Conservation (phyloP, 345 rosid species). For the Gossypium australe region DNA sequence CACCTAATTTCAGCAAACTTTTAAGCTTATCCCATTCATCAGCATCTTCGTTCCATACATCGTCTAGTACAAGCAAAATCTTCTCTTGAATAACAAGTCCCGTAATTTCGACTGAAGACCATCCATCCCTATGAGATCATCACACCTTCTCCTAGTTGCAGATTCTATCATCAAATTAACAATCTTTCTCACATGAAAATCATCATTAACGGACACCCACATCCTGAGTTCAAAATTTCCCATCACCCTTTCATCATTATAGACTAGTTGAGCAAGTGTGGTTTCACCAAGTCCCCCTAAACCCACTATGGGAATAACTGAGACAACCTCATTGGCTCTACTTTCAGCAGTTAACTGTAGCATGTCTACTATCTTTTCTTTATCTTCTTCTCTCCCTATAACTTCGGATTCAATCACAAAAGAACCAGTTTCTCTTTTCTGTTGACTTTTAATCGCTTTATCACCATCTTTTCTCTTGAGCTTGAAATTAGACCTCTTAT, state of each 20-base stretch:
- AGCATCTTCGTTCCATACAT: constrained; percentile 8
- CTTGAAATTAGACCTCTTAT: neutral
- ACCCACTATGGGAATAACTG: constrained; percentile 16
- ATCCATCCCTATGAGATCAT: constrained; percentile 14
- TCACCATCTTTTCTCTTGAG: neutral
- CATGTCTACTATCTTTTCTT: neutral
- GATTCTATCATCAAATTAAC: constrained; percentile 10
- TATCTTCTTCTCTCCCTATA: neutral
- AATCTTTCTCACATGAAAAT: constrained; percentile 15
- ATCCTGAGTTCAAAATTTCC: constrained; percentile 8
- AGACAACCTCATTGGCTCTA: neutral
- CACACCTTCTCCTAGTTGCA: neutral
- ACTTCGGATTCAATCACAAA: constrained; percentile 2
- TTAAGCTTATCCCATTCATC: constrained; percentile 3
- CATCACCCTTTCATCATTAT: constrained; percentile 11
- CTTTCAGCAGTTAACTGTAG: neutral
- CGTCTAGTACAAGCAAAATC: constrained; percentile 4
- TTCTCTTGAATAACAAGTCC: neutral
- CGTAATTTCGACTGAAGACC: constrained; percentile 13
- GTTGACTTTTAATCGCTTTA: neutral
- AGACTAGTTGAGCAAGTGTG: constrained; percentile 18
- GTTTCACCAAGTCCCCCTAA: constrained; percentile 26
- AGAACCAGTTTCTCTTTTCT: neutral
- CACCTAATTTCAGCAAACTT: neutral
- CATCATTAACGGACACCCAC: constrained; percentile 20